Conservation (phyloP, 2,329 filamentous ascomycete genomes). For the Chaetomium strumarium region DNA sequence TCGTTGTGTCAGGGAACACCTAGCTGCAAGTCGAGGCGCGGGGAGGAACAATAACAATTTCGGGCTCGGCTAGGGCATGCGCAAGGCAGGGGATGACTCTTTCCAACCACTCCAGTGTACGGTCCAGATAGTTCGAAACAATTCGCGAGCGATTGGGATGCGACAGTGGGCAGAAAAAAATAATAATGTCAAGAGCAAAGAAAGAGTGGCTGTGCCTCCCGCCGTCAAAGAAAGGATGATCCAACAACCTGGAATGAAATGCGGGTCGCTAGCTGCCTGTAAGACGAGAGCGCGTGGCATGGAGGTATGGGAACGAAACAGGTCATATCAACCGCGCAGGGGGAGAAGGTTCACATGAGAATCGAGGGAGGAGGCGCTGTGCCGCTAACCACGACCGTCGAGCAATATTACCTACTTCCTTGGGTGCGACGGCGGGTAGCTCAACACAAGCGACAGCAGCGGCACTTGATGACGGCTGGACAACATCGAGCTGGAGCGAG, state of each 20-base stretch:
- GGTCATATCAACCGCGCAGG: slow-evolving; percentile 3
- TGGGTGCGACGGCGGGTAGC: no score
- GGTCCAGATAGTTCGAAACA: slow-evolving; percentile 13
- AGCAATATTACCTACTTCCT: no score
- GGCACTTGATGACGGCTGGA: not conserved
- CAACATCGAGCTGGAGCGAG: no score
- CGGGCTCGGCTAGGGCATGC: slow-evolving; percentile 22
- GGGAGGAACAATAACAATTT: slow-evolving; percentile 27
- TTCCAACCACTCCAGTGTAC: slow-evolving; percentile 15
- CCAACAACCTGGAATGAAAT: slow-evolving; percentile 14
- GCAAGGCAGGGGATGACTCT: slow-evolving; percentile 14
- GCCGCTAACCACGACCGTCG: no score
- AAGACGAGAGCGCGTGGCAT: slow-evolving; percentile 12
- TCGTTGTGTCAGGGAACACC: slow-evolving; percentile 20
- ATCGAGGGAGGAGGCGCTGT: not conserved
- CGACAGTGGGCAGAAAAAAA: slow-evolving; percentile 16
- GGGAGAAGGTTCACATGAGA: not conserved
- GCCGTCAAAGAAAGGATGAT: slow-evolving; percentile 14
- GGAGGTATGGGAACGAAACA: slow-evolving; percentile 17
- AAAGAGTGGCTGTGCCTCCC: slow-evolving; percentile 22
- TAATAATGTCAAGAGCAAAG: slow-evolving; percentile 16
- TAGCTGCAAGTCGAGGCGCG: slow-evolving; percentile 22
- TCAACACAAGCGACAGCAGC: not conserved
- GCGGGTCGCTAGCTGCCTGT: slow-evolving; percentile 15
- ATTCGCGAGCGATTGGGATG: slow-evolving; percentile 16